These are phyloP conservation scores for Boletus vermiculosoides DNA, from an alignment of 768 basidiomycete species.

Conservation along the genomic window DNA sequence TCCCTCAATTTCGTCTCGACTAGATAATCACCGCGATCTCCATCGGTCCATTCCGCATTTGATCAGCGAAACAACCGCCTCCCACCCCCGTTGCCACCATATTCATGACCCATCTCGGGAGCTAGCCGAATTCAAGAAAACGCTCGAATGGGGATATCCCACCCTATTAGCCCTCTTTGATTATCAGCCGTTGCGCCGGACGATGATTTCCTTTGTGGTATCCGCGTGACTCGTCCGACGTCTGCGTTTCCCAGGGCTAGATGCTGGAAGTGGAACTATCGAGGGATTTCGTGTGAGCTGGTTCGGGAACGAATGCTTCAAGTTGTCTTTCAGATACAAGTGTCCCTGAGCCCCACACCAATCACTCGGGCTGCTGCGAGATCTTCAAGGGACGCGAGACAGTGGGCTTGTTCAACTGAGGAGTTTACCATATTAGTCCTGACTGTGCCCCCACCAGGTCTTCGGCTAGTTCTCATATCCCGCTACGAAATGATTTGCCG, in stretches of 20 bases:
- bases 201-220: not conserved
- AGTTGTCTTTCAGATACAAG: not conserved
- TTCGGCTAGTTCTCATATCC: not conserved
- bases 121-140: not conserved
- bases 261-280: not conserved
- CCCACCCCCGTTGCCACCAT: constrained; percentile 7
- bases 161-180: not conserved
- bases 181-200: constrained; percentile 1
- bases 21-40: constrained; percentile 29
- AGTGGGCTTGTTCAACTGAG: not conserved
- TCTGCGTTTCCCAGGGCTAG: not conserved
- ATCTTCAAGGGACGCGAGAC: not conserved
- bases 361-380: not conserved
- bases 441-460: not conserved
- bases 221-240: not conserved
- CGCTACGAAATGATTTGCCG: not conserved
- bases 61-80: constrained; percentile 7
- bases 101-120: constrained; percentile 6
- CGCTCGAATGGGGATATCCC: not conserved
- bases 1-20: not conserved
- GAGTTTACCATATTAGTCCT: not conserved
- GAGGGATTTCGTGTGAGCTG: not conserved
- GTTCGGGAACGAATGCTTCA: not conserved
- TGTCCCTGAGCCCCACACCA: not conserved
- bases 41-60: constrained; percentile 15